Conservation (phyloP, 306 rosid species). For the Hylodesmum podocarpum region DNA sequence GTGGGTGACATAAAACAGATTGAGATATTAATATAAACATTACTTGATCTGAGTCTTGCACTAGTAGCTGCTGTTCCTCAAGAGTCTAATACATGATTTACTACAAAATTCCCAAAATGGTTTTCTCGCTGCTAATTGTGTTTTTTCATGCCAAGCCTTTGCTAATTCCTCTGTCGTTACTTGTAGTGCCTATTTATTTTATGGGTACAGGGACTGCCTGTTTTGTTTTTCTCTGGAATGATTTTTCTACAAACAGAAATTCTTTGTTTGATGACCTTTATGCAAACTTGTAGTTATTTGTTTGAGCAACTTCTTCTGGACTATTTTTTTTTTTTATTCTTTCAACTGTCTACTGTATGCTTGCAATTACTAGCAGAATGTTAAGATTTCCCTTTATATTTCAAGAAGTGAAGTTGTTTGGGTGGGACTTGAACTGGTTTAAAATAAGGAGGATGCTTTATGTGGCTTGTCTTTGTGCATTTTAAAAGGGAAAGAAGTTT, state of each 20-base stretch:
- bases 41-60: constrained; percentile 8
- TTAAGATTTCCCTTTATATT: not conserved
- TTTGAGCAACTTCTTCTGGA: constrained; percentile 11
- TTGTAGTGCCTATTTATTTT: not conserved
- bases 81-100: not conserved
- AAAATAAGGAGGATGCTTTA: constrained; percentile 16
- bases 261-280: not conserved
- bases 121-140: not conserved
- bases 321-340: constrained; percentile 9
- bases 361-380: not conserved
- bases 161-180: not conserved
- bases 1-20: not conserved
- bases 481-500: constrained; percentile 2
- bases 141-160: not conserved
- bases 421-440: constrained; percentile 13
- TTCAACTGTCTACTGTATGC: not conserved
- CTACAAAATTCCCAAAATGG: not conserved
- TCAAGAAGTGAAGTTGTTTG: not conserved
- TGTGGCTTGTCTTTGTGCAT: not conserved
- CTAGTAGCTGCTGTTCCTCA: not conserved
- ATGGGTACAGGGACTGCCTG: constrained; percentile 1
- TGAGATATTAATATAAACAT: constrained; percentile 3
- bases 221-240: constrained; percentile 10
- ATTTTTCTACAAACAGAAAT: not conserved
- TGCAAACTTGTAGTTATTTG: constrained; percentile 12